Evolutionary conservation across 805 yeast genomes (phyloP).

Genomic region (Cyberlindnera xylosilytica): DNA sequence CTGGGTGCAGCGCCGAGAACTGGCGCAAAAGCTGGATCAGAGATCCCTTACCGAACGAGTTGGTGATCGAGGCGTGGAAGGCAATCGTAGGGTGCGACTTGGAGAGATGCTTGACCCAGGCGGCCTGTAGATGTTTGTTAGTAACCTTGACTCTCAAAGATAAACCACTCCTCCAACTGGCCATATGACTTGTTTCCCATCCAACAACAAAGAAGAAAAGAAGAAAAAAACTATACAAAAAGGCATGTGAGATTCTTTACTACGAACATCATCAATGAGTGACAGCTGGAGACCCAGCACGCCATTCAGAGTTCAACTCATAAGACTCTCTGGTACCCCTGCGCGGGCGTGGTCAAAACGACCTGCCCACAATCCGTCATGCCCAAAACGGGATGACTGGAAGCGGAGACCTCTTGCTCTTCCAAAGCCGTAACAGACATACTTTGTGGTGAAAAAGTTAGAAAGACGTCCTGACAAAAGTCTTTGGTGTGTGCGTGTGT

Average conservation of each 20-base stretch:
- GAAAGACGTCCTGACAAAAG: conserved; percentile 73
- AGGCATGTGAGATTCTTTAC: conserved; percentile 78
- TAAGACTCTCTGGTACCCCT: conserved; percentile 38
- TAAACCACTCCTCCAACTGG: not conserved
- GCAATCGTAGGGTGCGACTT: conserved; percentile 93
- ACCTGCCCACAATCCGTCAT: conserved; percentile 23
- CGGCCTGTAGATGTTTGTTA: conserved; percentile 62
- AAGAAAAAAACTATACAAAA: conserved; percentile 19
- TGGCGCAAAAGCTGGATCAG: conserved; percentile 90
- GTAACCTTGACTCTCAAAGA: conserved; percentile 8
- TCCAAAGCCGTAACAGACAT: conserved; percentile 98
- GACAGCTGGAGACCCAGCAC: conserved; percentile 2
- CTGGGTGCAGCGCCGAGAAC: conserved; percentile 85
- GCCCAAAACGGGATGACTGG: conserved; percentile 47
- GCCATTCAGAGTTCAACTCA: conserved; percentile 70
- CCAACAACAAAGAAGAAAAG: not conserved
- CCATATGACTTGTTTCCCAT: too few relatives aligned
- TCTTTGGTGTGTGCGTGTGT: conserved; percentile 56
- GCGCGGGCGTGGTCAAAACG: conserved; percentile 32
- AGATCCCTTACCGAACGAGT: conserved; percentile 97
- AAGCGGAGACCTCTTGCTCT: conserved; percentile 66
- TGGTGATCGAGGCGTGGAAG: conserved; percentile 95
- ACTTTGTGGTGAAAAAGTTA: conserved; percentile 42
- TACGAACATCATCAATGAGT: conserved; percentile 54
- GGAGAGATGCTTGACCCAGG: conserved; percentile 95